These are phyloP conservation scores for Blastobotrys buckinghamii DNA, from an alignment of 1,139 yeast species.

Conservation along the genomic window DNA sequence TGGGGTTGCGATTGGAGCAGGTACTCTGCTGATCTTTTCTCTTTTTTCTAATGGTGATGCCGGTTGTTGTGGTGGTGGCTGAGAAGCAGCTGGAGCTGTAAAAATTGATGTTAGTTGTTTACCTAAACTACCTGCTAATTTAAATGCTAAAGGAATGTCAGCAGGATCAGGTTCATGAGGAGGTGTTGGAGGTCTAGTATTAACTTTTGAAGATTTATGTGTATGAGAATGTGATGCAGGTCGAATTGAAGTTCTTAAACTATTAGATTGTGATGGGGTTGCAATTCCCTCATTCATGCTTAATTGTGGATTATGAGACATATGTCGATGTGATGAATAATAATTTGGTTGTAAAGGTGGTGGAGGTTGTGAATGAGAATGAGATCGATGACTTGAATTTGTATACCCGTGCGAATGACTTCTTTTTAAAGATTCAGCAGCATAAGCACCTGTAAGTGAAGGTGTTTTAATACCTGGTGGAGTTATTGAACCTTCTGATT, in stretches of 20 bases:
- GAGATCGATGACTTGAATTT: not conserved
- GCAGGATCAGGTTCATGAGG: not conserved
- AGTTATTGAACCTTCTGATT: not conserved
- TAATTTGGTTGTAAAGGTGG: not conserved
- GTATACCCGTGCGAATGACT: not conserved
- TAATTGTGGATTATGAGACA: not conserved
- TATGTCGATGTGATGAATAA: not conserved
- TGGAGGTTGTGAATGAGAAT: not conserved
- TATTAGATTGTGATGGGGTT: not conserved
- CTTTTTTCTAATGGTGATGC: not conserved
- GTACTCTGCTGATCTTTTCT: not conserved
- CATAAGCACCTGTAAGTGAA: constrained; percentile 1
- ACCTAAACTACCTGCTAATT: constrained; percentile 8
- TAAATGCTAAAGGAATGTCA: constrained; percentile 8
- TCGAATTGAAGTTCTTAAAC: not conserved
- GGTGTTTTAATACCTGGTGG: not conserved
- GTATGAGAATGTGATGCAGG: not conserved
- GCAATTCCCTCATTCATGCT: not conserved
- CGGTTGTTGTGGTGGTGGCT: constrained; percentile 8
- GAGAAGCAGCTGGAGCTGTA: too few species aligned
- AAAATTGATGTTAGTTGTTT: constrained; percentile 10
- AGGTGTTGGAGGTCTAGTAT: not conserved
- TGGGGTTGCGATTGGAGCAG: not conserved
- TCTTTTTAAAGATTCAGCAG: constrained; percentile 1
- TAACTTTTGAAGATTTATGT: not conserved